Base-by-base conservation (phyloP, 345 rosid genomes). In the Sapria himalayana region DNA sequence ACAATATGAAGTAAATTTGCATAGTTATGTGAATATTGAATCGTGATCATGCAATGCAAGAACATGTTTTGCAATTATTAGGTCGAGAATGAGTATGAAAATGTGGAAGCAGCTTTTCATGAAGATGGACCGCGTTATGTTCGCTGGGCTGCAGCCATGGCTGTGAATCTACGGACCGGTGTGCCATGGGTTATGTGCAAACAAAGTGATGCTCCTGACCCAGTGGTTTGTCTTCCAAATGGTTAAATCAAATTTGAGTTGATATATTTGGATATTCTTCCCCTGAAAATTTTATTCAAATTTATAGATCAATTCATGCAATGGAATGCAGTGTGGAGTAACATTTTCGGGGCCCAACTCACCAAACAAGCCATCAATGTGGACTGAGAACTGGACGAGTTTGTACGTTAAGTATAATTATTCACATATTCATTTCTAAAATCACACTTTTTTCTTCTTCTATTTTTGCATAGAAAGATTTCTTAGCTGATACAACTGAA, bases 141-240 rank as follows among this genome's bases (percentile, higher is more conserved):
- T 12, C 58, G 51, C 6, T 85, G 96, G 96, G 79, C 91, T 9
- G 91, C 82, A 22, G 33, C 58, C 36, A 39, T 80, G 78, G 80
- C 82, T 2, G 78, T 69, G 29, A 78, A 66, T 14, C 76, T 80
- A 39, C 56, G 72, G 2, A 74, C 91, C 12, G 85, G 91, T 10
- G 82, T 80, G 8, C 96, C 96, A 5, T 85, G 96, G 91, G 71
- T 66, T 40, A 84, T 84, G 93, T 76, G 96, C 66, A 80, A 74
- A 70, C 91, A 85, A 61, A 48, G 62, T 29, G 74, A 85, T 59
- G 93, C 91, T 49, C 89, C 85, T 39, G 76, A 76, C 50, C 91
- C 91, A 7, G 63, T 85, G 77, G 91, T 80, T 45, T 39, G 85
- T 61, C 32, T 37, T 16, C 31, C 10, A 13, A 33, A n/a, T n/a